Base-by-base conservation (phyloP, 2,329 filamentous ascomycete genomes). In the Didymella segeticola region DNA sequence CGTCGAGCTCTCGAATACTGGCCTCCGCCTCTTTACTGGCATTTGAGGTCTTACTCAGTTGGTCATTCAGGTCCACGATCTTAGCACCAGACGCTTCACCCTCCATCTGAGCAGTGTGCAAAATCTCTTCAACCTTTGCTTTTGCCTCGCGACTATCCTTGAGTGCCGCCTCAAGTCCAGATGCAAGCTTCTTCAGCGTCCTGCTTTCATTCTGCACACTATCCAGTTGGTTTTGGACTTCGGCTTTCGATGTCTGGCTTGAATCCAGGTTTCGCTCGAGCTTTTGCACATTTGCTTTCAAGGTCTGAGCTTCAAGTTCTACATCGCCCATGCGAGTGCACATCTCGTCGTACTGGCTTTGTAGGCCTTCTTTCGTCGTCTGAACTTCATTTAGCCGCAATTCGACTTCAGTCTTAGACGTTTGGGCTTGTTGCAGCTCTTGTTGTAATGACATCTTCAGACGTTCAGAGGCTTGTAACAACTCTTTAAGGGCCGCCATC, bases 391-490 rank as follows among this genome's bases (percentile, higher is more conserved):
- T 30, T 4, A 65, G 56, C 34, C 50, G 57, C 6, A 34, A 27
- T 29, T 67, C 61, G 5, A 56, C 42, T 0, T 59, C 43, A 23
- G 30, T 30, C 27, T 63, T 67, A 7, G 55, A 57, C 1, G 7
- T 22, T 4, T 60, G 60, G 5, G 57, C 48, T 17, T 55, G 50
- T 11, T 46, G 38, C 11, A 69, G 33, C 38, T 67, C 62, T 25
- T 56, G 15, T 8, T 61, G 56, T 17, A 67, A 43, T 1, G 59
- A 58, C 0, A 30, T 27, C 14, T 61, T 63, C 10, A 62, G 36
- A 22, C 54, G 56, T 36, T 67, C 57, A 7, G 65, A 65, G 1
- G 59, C 53, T 12, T 47, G 51, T 19, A 69, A 34, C 2, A 54
- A 47, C 11, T 56, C 53, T 17, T 56, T 60, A 2, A 69, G 60